Evolutionary conservation across 2,329 filamentous ascomycete genomes (phyloP).

Genomic region (Verticillium albo-atrum): DNA sequence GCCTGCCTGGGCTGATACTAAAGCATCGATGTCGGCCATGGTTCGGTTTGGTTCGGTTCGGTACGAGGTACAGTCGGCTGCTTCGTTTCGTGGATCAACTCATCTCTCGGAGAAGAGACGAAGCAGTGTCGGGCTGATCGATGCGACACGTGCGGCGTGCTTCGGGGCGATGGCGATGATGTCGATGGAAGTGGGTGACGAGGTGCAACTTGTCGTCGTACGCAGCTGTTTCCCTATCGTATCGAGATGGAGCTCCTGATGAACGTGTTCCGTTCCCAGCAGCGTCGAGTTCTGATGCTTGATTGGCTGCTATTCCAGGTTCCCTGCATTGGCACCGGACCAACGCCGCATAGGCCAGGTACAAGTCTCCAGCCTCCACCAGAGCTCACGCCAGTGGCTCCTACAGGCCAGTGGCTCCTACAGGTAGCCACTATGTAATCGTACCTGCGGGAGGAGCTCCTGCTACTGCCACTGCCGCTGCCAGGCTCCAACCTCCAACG

Average conservation of each 20-base stretch:
- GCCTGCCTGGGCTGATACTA: constrained; percentile 8
- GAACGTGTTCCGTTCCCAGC: constrained; percentile 12
- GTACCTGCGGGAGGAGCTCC: neutral
- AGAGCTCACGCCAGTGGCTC: neutral
- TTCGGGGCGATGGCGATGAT: neutral
- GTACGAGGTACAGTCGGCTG: neutral
- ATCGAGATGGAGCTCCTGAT: neutral
- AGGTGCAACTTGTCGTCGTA: neutral
- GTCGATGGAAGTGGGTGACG: neutral
- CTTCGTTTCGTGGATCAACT: constrained; percentile 1
- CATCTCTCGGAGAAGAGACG: constrained; percentile 4
- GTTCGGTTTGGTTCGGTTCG: neutral
- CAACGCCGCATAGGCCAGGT: neutral
- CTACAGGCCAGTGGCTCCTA: neutral
- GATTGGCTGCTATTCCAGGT: constrained; percentile 1
- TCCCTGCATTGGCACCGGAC: neutral
- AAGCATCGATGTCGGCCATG: constrained; percentile 18
- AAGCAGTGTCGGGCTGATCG: neutral
- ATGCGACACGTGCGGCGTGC: neutral
- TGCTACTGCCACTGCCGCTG: too few relatives aligned
- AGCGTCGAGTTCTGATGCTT: neutral
- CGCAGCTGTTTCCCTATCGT: neutral
- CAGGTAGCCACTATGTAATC: too few relatives aligned
- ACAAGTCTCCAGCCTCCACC: neutral
- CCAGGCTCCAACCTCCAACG: neutral